Evolutionary conservation across 2,329 filamentous ascomycete genomes (phyloP).

Genomic region (Paecilomyces formosus): DNA sequence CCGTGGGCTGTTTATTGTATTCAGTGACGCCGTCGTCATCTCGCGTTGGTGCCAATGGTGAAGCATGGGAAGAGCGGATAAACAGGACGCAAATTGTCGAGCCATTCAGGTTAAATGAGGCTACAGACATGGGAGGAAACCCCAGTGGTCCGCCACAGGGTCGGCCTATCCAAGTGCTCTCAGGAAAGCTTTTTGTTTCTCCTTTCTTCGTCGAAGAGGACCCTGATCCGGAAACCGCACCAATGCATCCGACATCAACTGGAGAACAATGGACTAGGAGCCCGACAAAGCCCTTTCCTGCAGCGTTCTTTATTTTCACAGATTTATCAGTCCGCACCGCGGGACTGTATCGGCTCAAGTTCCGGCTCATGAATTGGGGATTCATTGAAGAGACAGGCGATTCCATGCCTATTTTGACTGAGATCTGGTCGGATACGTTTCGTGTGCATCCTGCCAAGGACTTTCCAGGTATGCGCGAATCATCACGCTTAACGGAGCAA

Average conservation of each 20-base stretch:
- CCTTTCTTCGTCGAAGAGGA: conserved; percentile 36
- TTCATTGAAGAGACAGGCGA: conserved; percentile 25
- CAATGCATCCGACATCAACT: conserved; percentile 23
- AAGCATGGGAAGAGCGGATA: conserved; percentile 8
- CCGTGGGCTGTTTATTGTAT: conserved; percentile 38
- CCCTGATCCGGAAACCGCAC: conserved; percentile 36
- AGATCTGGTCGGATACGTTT: conserved; percentile 34
- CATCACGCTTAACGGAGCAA: conserved; percentile 29
- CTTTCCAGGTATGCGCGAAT: conserved; percentile 37
- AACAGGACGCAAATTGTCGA: conserved; percentile 8
- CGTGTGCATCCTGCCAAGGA: conserved; percentile 37
- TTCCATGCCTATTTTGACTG: conserved; percentile 30
- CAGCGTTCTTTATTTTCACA: conserved; percentile 41
- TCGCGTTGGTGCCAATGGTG: background rate
- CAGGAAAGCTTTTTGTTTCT: conserved; percentile 33
- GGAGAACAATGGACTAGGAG: conserved; percentile 1
- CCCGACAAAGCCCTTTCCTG: conserved; percentile 18
- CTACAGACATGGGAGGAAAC: conserved; percentile 11
- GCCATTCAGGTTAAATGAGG: conserved; percentile 3
- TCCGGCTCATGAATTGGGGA: conserved; percentile 38
- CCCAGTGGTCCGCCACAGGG: conserved; percentile 11
- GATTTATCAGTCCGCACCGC: conserved; percentile 41
- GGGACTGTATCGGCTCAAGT: conserved; percentile 38
- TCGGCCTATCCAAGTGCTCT: conserved; percentile 23
- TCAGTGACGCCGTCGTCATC: conserved; percentile 16